Percentiles rank a stretch among this genome's conserved stretches.
Conservation (phyloP, 169 alveolate genomes). For the Cryptosporidium ubiquitum region DNA sequence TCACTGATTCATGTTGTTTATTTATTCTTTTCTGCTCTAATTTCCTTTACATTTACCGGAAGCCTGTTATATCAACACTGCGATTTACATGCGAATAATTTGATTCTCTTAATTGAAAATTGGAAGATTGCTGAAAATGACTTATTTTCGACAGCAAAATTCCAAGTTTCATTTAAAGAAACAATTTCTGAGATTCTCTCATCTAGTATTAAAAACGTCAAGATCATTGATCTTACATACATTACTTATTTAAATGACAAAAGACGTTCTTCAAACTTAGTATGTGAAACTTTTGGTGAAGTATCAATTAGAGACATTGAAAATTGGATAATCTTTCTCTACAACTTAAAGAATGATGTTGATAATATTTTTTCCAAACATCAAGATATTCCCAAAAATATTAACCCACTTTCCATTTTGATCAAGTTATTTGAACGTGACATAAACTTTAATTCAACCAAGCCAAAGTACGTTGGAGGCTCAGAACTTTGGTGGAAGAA, state of each 20-base stretch:
- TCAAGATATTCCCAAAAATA: neutral
- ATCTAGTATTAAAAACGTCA: neutral
- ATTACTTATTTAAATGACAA: conserved; percentile 1
- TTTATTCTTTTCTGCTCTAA: conserved; percentile 20
- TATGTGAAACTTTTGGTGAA: conserved; percentile 33
- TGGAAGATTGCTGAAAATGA: neutral
- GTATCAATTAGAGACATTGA: conserved; percentile 31
- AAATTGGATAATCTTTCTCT: conserved; percentile 27
- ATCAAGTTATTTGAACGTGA: neutral
- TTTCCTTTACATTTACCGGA: conserved; percentile 49
- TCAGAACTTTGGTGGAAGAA: conserved; percentile 53
- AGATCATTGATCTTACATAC: conserved; percentile 47
- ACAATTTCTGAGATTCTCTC: conserved; percentile 7
- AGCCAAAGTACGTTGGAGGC: conserved; percentile 29
- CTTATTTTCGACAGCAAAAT: neutral
- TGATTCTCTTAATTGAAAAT: neutral
- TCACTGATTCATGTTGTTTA: neutral
- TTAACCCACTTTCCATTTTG: conserved; percentile 16
- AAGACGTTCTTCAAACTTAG: neutral
- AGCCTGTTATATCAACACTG: conserved; percentile 57
- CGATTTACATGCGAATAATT: conserved; percentile 39
- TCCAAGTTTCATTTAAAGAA: neutral
- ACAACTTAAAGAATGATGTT: neutral
- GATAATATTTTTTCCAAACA: neutral
- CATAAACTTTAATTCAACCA: neutral